Conservation (phyloP, 495 filamentous ascomycete species). For the Friedmanniomyces simplex region DNA sequence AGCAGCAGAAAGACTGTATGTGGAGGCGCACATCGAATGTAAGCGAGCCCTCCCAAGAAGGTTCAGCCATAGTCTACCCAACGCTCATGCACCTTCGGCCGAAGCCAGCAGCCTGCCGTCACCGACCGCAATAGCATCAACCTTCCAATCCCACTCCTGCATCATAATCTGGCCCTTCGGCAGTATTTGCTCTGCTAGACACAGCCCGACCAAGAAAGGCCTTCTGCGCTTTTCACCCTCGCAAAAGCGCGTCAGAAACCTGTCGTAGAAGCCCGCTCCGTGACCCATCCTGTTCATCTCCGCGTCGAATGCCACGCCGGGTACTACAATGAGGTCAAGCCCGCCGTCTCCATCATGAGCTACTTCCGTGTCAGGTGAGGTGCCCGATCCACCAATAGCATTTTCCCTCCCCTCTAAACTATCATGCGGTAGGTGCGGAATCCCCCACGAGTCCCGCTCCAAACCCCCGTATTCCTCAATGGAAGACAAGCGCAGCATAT, state of each 20-base stretch:
- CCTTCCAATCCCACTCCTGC: slow-evolving; percentile 51
- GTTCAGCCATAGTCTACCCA: too few relatives aligned
- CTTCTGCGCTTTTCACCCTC: slow-evolving; percentile 38
- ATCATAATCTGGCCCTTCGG: slow-evolving; percentile 52
- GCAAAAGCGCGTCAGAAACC: slow-evolving; percentile 66
- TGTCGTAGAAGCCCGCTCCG: slow-evolving; percentile 95
- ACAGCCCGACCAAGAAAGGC: slow-evolving; percentile 68
- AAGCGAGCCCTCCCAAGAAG: background rate
- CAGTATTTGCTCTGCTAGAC: slow-evolving; percentile 80
- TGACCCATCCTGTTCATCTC: slow-evolving; percentile 73
- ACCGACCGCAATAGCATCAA: slow-evolving; percentile 58
- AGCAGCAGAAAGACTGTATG: background rate
- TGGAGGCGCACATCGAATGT: background rate
- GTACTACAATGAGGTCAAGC: slow-evolving; percentile 82
- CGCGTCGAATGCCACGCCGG: slow-evolving; percentile 83
- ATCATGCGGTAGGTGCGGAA: slow-evolving; percentile 60
- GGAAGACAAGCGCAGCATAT: slow-evolving; percentile 75
- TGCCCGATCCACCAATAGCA: slow-evolving; percentile 50
- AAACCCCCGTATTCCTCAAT: slow-evolving; percentile 66
- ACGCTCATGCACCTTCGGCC: background rate
- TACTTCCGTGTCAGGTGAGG: slow-evolving; percentile 4
- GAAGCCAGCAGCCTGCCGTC: slow-evolving; percentile 32
- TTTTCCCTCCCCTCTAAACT: slow-evolving; percentile 55
- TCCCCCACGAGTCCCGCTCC: slow-evolving; percentile 77
- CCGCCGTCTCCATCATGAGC: slow-evolving; percentile 37